Conservation (phyloP, 1,139 yeast genomes). For the Lodderomyces metapsilosis region DNA sequence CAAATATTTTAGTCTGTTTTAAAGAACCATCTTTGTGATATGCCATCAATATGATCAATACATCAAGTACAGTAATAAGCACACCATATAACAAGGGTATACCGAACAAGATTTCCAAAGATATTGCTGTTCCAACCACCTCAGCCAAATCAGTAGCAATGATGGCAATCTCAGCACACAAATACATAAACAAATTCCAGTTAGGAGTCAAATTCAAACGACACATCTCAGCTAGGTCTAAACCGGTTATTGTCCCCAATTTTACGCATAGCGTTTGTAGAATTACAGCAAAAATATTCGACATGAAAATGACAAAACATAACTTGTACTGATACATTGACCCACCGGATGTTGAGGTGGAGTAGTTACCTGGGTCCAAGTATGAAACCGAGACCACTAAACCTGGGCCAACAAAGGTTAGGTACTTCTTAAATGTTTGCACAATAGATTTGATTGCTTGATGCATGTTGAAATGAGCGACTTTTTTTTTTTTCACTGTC, state of each 20-base stretch:
- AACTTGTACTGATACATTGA: conserved; percentile 67
- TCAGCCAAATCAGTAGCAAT: conserved; percentile 82
- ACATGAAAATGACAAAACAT: conserved; percentile 59
- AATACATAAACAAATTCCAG: conserved; percentile 56
- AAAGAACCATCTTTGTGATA: conserved; percentile 71
- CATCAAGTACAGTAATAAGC: conserved; percentile 69
- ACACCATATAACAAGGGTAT: conserved; percentile 70
- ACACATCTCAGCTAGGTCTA: conserved; percentile 77
- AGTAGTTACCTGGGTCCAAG: conserved; percentile 82
- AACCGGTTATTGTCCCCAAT: conserved; percentile 74
- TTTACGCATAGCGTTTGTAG: conserved; percentile 72
- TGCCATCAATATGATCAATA: conserved; percentile 62
- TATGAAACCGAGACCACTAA: conserved; percentile 74
- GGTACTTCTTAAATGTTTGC: conserved; percentile 41
- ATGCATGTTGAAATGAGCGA: neutral
- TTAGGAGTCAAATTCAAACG: conserved; percentile 58
- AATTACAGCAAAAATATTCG: conserved; percentile 70
- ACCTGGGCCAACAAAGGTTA: conserved; percentile 75
- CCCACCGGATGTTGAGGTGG: conserved; percentile 78
- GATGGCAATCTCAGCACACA: conserved; percentile 70
- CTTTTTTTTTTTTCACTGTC: neutral
- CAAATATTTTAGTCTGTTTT: conserved; percentile 66
- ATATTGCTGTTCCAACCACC: conserved; percentile 78
- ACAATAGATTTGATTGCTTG: conserved; percentile 2
- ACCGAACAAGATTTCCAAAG: conserved; percentile 65